Conservation (phyloP, 73 alveolate genomes). For the Paramecium pentaurelia region DNA sequence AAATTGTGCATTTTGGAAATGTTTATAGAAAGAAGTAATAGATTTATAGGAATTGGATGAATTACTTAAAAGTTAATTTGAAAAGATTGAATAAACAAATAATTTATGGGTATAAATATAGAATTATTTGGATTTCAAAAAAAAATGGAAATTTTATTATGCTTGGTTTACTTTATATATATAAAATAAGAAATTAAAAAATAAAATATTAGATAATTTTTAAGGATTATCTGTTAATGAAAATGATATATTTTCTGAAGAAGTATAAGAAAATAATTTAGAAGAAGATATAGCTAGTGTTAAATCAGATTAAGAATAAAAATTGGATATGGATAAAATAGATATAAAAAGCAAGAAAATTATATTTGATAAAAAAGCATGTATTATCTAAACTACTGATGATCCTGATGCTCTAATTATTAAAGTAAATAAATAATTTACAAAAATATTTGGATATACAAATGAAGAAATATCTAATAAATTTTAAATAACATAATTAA, state of each 20-base stretch:
- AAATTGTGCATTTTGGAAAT: slow-evolving; percentile 51
- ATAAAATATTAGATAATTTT: slow-evolving; percentile 45
- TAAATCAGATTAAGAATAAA: slow-evolving; percentile 30
- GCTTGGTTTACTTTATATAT: slow-evolving; percentile 49
- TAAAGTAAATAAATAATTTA: slow-evolving; percentile 42
- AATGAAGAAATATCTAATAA: slow-evolving; percentile 1
- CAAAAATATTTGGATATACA: slow-evolving; percentile 29
- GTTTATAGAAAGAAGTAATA: neutral
- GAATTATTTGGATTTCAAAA: slow-evolving; percentile 39
- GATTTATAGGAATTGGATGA: slow-evolving; percentile 39
- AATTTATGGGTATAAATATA: slow-evolving; percentile 20
- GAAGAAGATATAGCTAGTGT: slow-evolving; percentile 48
- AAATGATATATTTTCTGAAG: slow-evolving; percentile 58
- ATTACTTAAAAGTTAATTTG: neutral
- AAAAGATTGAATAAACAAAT: neutral
- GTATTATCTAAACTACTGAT: slow-evolving; percentile 44
- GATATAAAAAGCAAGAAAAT: slow-evolving; percentile 42
- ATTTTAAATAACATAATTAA: neutral
- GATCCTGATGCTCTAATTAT: slow-evolving; percentile 42
- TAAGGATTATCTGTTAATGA: slow-evolving; percentile 39
- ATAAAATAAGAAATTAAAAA: slow-evolving; percentile 32
- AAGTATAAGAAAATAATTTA: slow-evolving; percentile 21
- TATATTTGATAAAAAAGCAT: slow-evolving; percentile 47
- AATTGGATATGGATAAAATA: slow-evolving; percentile 33
- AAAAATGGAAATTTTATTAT: slow-evolving; percentile 58